Conservation (phyloP, 208 protist genomes). For the Trypanosoma caninum region DNA sequence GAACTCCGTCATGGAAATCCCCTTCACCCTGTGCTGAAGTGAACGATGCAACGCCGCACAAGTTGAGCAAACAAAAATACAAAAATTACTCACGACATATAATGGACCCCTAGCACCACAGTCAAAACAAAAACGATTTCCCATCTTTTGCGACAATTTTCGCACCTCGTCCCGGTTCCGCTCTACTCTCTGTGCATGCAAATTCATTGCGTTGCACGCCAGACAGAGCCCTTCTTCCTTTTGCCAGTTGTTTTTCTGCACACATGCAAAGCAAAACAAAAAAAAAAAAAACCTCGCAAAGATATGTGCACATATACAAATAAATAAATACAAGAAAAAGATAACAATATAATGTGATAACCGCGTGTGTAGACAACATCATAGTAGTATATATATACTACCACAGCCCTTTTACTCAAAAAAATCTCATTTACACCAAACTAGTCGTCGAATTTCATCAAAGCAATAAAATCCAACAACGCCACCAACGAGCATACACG, state of each 20-base stretch:
- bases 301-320: constrained; percentile 10
- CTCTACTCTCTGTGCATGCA: constrained; percentile 50
- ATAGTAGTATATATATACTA: not conserved
- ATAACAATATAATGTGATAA: constrained; percentile 16
- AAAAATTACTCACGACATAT: constrained; percentile 69
- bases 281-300: not conserved
- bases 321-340: not conserved
- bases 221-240: constrained; percentile 6
- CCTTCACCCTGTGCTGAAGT: constrained; percentile 87
- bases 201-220: constrained; percentile 42
- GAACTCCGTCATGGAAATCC: constrained; percentile 85
- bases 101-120: constrained; percentile 68
- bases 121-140: constrained; percentile 72
- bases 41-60: constrained; percentile 78
- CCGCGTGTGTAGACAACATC: not conserved
- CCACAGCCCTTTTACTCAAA: not conserved
- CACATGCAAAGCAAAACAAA: constrained; percentile 4
- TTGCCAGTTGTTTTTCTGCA: not conserved
- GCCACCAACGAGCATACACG: constrained; percentile 4
- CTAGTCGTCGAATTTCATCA: not conserved
- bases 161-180: constrained; percentile 65
- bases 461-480: constrained; percentile 14
- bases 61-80: constrained; percentile 79
- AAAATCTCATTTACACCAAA: not conserved
- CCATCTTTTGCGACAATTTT: constrained; percentile 45